Evolutionary conservation across 495 filamentous ascomycete species (phyloP).

Genomic region (Hypomontagnella monticulosa): DNA sequence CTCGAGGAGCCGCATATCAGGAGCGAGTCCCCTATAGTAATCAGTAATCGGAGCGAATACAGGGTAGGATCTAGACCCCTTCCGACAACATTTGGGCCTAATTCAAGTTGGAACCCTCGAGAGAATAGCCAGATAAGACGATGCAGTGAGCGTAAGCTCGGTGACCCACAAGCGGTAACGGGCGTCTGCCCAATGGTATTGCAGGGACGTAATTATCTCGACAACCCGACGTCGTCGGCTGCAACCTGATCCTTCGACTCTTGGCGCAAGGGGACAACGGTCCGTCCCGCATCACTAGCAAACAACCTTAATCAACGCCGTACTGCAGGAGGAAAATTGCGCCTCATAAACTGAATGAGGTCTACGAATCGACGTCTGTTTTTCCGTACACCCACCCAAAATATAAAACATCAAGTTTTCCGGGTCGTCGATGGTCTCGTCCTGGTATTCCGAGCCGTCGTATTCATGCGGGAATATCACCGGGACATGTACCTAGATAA

Average conservation of each 20-base stretch:
- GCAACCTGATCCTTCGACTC: conserved; percentile 17
- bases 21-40: neutral
- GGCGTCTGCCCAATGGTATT: conserved; percentile 5
- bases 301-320: neutral
- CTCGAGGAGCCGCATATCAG: neutral
- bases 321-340: neutral
- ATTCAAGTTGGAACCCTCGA: conserved; percentile 1
- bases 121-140: neutral
- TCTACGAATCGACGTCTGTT: no score
- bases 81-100: neutral
- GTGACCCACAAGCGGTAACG: conserved; percentile 5
- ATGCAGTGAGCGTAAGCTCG: neutral
- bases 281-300: conserved; percentile 15
- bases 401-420: no score
- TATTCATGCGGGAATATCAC: no score
- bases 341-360: no score
- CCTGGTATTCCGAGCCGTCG: no score
- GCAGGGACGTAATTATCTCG: conserved; percentile 4
- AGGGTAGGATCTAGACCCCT: conserved; percentile 16
- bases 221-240: conserved; percentile 1
- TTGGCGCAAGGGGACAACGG: conserved; percentile 18
- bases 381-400: no score
- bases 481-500: neutral
- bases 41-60: conserved; percentile 12
- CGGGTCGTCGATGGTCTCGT: no score